Percentiles rank a stretch among this genome's conserved stretches.
Evolutionary conservation across 441 rosid genomes (phyloP).

Genomic region (Sinapis alba): DNA sequence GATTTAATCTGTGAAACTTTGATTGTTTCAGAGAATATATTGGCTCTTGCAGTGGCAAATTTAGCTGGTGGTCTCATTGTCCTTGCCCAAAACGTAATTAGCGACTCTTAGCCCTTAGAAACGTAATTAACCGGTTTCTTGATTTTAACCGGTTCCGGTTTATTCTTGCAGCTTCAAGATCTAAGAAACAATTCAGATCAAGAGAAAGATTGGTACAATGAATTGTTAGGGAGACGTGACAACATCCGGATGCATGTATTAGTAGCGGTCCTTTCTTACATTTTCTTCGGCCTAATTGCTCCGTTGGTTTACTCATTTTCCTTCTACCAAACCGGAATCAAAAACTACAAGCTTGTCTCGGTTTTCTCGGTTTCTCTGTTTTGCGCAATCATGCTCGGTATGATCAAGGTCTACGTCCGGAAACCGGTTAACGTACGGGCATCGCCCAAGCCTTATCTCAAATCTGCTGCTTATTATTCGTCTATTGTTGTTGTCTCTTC

Average conservation of each 20-base stretch:
- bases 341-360: constrained; percentile 61
- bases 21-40: constrained; percentile 62
- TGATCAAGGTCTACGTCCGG: constrained; percentile 60
- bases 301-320: constrained; percentile 72
- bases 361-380: constrained; percentile 59
- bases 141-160: neutral
- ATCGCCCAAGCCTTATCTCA: constrained; percentile 49
- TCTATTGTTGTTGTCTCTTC: constrained; percentile 48
- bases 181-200: constrained; percentile 43
- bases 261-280: constrained; percentile 58
- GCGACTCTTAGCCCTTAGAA: neutral
- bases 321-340: constrained; percentile 54
- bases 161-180: constrained; percentile 59
- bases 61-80: constrained; percentile 72
- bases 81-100: constrained; percentile 63
- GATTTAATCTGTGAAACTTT: neutral
- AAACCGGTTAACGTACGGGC: constrained; percentile 42
- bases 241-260: constrained; percentile 50
- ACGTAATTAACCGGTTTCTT: neutral
- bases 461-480: constrained; percentile 48
- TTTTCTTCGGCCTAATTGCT: constrained; percentile 71
- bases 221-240: constrained; percentile 55
- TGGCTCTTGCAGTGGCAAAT: constrained; percentile 84
- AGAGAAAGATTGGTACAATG: constrained; percentile 52
- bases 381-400: constrained; percentile 64